Evolutionary conservation across 2,329 filamentous ascomycete genomes (phyloP).

Genomic region (Graphium sp.): DNA sequence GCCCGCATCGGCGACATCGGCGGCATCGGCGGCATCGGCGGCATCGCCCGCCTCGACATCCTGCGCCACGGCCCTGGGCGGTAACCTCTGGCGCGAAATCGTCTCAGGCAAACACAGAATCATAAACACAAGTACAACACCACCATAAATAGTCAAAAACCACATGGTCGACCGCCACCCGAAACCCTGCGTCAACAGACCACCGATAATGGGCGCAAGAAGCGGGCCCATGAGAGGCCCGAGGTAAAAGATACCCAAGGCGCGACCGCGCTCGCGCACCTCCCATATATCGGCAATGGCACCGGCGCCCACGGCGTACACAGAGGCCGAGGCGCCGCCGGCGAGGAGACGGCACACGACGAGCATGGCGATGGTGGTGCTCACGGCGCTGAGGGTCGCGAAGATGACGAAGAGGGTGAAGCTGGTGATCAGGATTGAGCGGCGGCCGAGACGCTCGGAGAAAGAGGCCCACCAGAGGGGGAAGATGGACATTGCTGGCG

Average conservation of each 20-base stretch:
- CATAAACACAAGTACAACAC: conserved; percentile 34
- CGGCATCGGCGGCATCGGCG: conserved; percentile 2
- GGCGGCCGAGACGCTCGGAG: conserved; percentile 54
- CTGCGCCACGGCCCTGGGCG: conserved; percentile 5
- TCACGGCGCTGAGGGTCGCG: conserved; percentile 51
- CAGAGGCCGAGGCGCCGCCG: conserved; percentile 63
- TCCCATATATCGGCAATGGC: conserved; percentile 76
- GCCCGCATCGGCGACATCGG: conserved; percentile 4
- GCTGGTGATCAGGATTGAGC: conserved; percentile 63
- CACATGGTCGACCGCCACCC: conserved; percentile 67
- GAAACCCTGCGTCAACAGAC: conserved; percentile 48
- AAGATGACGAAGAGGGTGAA: conserved; percentile 59
- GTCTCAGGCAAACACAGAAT: conserved; percentile 51
- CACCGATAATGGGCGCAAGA: conserved; percentile 61
- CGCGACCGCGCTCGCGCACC: conserved; percentile 49
- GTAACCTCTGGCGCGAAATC: too few relatives aligned
- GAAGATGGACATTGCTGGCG: conserved; percentile 55
- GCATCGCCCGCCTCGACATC: conserved; percentile 4
- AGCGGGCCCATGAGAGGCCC: conserved; percentile 63
- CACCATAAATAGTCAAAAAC: conserved; percentile 59
- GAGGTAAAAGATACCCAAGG: conserved; percentile 75
- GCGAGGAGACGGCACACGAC: conserved; percentile 58
- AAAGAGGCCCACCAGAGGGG: conserved; percentile 80
- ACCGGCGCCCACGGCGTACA: conserved; percentile 69
- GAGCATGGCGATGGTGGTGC: conserved; percentile 56